Base-by-base conservation (phyloP, 495 filamentous ascomycete genomes). In the Podospora didyma region DNA sequence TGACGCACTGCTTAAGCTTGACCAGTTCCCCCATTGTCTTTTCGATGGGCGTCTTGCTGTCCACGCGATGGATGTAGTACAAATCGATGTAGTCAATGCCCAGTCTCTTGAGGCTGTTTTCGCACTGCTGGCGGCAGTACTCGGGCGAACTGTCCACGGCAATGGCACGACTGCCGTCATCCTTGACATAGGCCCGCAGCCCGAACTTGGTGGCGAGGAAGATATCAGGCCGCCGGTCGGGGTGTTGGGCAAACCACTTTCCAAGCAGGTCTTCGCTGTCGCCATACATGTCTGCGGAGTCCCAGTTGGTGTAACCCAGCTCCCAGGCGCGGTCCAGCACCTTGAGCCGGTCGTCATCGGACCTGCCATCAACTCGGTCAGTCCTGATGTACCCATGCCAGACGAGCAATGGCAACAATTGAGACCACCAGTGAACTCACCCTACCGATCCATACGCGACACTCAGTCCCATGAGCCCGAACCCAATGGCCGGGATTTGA, bases 121-220 rank as follows among this genome's bases (percentile, higher is more conserved):
- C 77, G 56, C 78, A 78, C n/a, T 77, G 73, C 23, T 68, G 7
- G 2, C 73, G 68, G 35, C 76, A 76, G 52, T 85, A 82, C 55
- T 81, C 82, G 0, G 82, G 77, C 19, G 78, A 75, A 23, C 75
- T 76, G 47, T 79, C 69, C 12, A 84, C 20, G 19, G 17, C 1
- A n/a, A 63, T 20, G 17, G 48, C 49, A 5, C 5, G 16, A 37
- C 24, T 58, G 20, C 53, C 37, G 39, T 62, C 46, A 2, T 54
- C 42, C 37, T 49, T 22, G 26, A 37, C 26, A 7, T 19, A 11
- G 17, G 10, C 11, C 2, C 42, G 44, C 28, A 72, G 64, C 37
- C 69, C 80, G 51, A 80, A 84, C 62, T 85, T 84, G 10, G 80
- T 79, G 34, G 82, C 81, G 1, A 84, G 68, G 67, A 85, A 84